Evolutionary conservation across 2,329 filamentous ascomycete species (phyloP).

Genomic region (Alternaria sp.): DNA sequence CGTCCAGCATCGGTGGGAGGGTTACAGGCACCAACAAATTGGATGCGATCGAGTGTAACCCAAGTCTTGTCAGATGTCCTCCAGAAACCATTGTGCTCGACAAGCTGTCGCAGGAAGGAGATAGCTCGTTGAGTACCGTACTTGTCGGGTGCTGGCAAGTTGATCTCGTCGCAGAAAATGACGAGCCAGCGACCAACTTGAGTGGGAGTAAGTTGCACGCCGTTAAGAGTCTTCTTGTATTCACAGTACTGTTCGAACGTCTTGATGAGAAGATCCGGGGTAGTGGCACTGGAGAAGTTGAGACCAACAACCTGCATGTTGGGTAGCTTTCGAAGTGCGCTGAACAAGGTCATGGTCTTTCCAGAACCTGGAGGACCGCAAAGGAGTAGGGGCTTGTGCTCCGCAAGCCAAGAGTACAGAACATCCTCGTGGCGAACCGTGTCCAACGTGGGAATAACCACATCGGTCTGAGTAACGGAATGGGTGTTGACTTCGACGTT

Average conservation of each 20-base stretch:
- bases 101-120: constrained; percentile 93
- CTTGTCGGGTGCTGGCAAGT: constrained; percentile 94
- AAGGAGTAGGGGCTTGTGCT: constrained; percentile 95
- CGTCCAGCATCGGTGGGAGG: constrained; percentile 96
- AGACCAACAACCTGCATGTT: constrained; percentile 99
- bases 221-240: constrained; percentile 98
- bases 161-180: constrained; percentile 99
- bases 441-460: constrained; percentile 96
- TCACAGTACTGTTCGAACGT: constrained; percentile 99
- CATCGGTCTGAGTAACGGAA: constrained; percentile 95
- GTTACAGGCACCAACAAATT: constrained; percentile 99
- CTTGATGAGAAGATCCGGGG: constrained; percentile 96
- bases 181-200: constrained; percentile 98
- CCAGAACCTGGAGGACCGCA: constrained; percentile 97
- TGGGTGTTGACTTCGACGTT: constrained; percentile 97
- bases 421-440: constrained; percentile 98
- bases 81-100: constrained; percentile 99
- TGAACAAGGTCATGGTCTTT: constrained; percentile 99
- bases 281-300: constrained; percentile 99
- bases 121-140: constrained; percentile 98
- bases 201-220: constrained; percentile 91
- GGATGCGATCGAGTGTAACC: constrained; percentile 96
- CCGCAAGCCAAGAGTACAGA: constrained; percentile 98
- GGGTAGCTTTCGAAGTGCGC: constrained; percentile 91
- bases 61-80: constrained; percentile 95